A percentile compares a stretch with the other conserved stretches of the same genome.
Evolutionary conservation across 75 land plant species (phyloP).

Genomic region (Pinus tabuliformis): DNA sequence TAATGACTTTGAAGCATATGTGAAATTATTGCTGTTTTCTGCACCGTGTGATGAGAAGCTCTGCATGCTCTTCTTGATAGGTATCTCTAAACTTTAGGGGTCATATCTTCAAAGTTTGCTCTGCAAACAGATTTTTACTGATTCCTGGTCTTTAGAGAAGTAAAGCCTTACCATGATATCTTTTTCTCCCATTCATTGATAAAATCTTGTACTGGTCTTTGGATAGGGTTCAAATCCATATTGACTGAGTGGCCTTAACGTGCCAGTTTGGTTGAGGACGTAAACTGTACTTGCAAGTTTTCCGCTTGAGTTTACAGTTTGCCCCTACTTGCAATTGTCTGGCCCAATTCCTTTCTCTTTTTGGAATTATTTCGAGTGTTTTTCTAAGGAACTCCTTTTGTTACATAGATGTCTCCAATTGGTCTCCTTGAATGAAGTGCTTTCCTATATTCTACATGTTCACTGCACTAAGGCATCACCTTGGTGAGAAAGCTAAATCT

Average conservation of each 20-base stretch:
- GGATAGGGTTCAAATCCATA: background rate
- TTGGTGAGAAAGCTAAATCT: background rate
- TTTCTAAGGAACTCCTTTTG: background rate
- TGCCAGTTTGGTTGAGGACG: background rate
- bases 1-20: background rate
- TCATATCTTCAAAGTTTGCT: background rate
- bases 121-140: background rate
- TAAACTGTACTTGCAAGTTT: too few species aligned
- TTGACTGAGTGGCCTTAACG: background rate
- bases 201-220: background rate
- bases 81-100: background rate
- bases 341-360: background rate
- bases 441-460: background rate
- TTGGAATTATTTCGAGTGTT: background rate
- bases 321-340: background rate
- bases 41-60: background rate
- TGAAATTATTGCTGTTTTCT: background rate
- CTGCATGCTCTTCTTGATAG: background rate
- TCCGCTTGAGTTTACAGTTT: background rate
- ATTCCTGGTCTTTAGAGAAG: background rate
- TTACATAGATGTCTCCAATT: background rate
- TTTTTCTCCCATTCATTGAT: background rate
- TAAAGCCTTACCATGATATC: background rate
- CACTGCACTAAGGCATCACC: background rate
- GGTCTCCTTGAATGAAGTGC: background rate